Evolutionary conservation across 257 asterid species (phyloP).

Genomic region (Ilex asprella): DNA sequence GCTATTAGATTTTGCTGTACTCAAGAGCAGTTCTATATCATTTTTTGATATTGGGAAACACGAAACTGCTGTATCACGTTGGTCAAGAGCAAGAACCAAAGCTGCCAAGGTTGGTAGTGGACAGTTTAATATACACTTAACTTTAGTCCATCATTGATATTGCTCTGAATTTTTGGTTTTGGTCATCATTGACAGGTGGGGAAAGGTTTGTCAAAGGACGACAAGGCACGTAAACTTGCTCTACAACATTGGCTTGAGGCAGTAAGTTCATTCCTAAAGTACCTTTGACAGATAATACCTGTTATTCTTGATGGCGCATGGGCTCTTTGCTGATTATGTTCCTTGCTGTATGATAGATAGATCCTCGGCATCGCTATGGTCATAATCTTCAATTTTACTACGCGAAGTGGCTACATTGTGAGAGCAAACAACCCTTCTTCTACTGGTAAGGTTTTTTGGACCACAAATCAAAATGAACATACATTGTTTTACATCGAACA

Average conservation of each 20-base stretch:
- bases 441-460: constrained; percentile 31
- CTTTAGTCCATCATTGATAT: no score
- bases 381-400: constrained; percentile 66
- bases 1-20: constrained; percentile 42
- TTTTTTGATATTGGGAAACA: constrained; percentile 43
- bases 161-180: neutral
- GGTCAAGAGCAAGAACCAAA: constrained; percentile 59
- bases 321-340: neutral
- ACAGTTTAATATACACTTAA: neutral
- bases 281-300: neutral
- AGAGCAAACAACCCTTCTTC: constrained; percentile 54
- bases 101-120: constrained; percentile 45
- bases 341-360: constrained; percentile 33
- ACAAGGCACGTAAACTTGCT: constrained; percentile 55
- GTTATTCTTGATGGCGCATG: neutral
- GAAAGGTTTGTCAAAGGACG: constrained; percentile 48
- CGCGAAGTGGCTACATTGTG: constrained; percentile 51
- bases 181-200: constrained; percentile 35
- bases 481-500: neutral
- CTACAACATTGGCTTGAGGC: constrained; percentile 71
- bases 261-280: constrained; percentile 20
- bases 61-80: constrained; percentile 49
- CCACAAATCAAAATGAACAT: neutral
- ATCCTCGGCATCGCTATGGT: constrained; percentile 65
- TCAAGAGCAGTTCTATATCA: constrained; percentile 48